Percentiles rank a stretch among this genome's conserved stretches.
These are phyloP conservation scores for Aspergillus glaucus DNA, from an alignment of 2,329 filamentous ascomycete species.

Conservation along the genomic window DNA sequence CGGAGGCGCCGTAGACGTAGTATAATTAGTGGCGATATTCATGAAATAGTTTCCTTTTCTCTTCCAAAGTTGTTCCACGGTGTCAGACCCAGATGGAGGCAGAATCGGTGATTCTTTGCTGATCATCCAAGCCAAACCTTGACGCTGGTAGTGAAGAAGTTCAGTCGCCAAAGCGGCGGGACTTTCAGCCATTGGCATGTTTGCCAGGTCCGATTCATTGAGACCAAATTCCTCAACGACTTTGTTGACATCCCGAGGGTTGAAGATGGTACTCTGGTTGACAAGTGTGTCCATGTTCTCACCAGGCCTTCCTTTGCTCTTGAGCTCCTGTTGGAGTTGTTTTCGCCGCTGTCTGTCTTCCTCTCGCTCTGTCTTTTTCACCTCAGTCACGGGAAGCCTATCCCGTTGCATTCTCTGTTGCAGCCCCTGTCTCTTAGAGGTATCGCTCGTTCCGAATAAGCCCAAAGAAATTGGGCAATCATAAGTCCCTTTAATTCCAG, in stretches of 20 bases:
- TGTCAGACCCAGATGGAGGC: constrained; percentile 52
- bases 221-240: constrained; percentile 65
- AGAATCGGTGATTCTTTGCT: constrained; percentile 65
- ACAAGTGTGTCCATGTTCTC: constrained; percentile 59
- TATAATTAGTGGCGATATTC: constrained; percentile 67
- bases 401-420: constrained; percentile 58
- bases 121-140: constrained; percentile 77
- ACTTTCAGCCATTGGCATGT: constrained; percentile 66
- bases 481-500: constrained; percentile 58
- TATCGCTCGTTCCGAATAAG: constrained; percentile 62
- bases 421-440: constrained; percentile 47
- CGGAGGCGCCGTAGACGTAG: constrained; percentile 50
- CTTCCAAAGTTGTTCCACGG: constrained; percentile 74
- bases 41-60: constrained; percentile 47
- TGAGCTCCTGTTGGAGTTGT: constrained; percentile 49
- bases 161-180: constrained; percentile 59
- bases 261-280: constrained; percentile 59
- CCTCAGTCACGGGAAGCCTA: constrained; percentile 51
- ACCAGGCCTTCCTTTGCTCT: constrained; percentile 34
- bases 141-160: constrained; percentile 70
- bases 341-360: constrained; percentile 31
- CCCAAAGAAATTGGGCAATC: constrained; percentile 67
- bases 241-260: constrained; percentile 58
- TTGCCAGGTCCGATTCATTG: constrained; percentile 62
- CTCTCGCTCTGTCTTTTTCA: constrained; percentile 53